Conservation (phyloP, 352 stramenopile genomes). For the Pythium sp. region DNA sequence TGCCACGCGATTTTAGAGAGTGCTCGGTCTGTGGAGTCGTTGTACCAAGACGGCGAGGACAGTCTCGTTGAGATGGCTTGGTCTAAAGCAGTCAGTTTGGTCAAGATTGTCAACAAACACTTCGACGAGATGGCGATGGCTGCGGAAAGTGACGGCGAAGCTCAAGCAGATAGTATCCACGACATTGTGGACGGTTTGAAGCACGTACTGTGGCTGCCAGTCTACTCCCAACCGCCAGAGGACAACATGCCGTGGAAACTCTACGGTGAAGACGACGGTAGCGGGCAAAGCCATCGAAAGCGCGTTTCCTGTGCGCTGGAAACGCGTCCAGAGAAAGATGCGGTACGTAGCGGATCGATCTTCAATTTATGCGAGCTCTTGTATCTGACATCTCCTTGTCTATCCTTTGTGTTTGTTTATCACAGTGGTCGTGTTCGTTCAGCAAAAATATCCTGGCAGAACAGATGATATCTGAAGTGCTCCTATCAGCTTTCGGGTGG, state of each 20-base stretch:
- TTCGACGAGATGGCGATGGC: constrained; percentile 58
- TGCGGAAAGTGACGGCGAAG: constrained; percentile 11
- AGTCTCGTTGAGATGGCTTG: constrained; percentile 24
- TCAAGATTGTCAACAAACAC: constrained; percentile 72
- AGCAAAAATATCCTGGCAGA: constrained; percentile 52
- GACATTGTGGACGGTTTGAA: constrained; percentile 33
- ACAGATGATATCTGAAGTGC: constrained; percentile 47
- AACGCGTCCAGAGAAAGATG: constrained; percentile 51
- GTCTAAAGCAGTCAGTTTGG: constrained; percentile 47
- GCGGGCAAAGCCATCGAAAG: neutral
- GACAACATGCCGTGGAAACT: constrained; percentile 62
- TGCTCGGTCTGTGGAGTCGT: constrained; percentile 52
- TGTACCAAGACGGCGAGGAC: constrained; percentile 30
- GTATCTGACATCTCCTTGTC: neutral
- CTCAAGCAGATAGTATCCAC: constrained; percentile 17
- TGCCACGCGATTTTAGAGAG: constrained; percentile 74
- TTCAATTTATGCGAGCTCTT: constrained; percentile 1
- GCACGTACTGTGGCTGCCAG: constrained; percentile 41
- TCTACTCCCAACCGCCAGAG: constrained; percentile 27
- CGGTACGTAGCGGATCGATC: constrained; percentile 31
- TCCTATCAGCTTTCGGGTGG: constrained; percentile 61
- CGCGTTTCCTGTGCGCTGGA: constrained; percentile 37
- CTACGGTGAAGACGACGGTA: neutral
- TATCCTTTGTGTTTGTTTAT: neutral
- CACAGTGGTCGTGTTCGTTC: constrained; percentile 66